Percentiles rank a stretch among this genome's conserved stretches.
phyloP scores from a whole-genome alignment of 2,329 filamentous ascomycete species.

The Stenocarpella maydis region DNA sequence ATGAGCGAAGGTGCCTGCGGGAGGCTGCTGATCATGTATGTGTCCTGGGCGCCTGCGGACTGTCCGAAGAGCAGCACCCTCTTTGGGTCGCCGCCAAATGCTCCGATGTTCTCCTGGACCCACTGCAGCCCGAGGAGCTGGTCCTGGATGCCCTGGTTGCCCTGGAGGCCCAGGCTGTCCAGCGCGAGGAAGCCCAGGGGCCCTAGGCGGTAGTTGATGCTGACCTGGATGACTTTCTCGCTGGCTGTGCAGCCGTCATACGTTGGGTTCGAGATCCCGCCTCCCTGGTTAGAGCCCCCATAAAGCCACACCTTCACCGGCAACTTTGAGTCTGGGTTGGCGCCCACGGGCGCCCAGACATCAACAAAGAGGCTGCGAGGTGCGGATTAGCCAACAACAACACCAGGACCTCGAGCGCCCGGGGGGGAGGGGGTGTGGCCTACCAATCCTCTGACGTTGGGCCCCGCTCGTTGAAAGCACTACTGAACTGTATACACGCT shows the following conservation, averaged over 20 bases:
- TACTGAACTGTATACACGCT: constrained; percentile 21
- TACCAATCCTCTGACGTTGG: constrained; percentile 31
- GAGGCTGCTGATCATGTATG: constrained; percentile 41
- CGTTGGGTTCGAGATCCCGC: constrained; percentile 39
- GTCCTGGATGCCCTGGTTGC: constrained; percentile 61
- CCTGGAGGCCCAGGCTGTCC: constrained; percentile 49
- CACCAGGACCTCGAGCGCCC: too few species aligned
- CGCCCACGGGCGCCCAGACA: constrained; percentile 26
- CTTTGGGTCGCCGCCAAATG: constrained; percentile 52
- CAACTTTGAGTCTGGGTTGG: constrained; percentile 16
- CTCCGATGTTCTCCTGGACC: constrained; percentile 56
- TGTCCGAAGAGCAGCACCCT: constrained; percentile 43
- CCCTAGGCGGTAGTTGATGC: constrained; percentile 52
- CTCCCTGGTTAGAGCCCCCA: constrained; percentile 39
- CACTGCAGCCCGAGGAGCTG: constrained; percentile 58
- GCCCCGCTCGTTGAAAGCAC: constrained; percentile 16
- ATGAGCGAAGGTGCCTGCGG: constrained; percentile 40
- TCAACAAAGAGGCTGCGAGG: constrained; percentile 24
- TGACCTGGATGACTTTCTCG: constrained; percentile 41
- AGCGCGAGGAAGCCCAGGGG: constrained; percentile 56
- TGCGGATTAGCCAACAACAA: not conserved
- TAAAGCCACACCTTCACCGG: constrained; percentile 38
- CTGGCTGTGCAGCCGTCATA: constrained; percentile 40
- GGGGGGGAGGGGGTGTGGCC: too few species aligned
- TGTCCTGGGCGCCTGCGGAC: constrained; percentile 41